Percentiles rank a stretch among this genome's conserved stretches.
These are phyloP conservation scores for Fusarium buharicum DNA, from an alignment of 2,329 filamentous ascomycete species.

Conservation along the genomic window DNA sequence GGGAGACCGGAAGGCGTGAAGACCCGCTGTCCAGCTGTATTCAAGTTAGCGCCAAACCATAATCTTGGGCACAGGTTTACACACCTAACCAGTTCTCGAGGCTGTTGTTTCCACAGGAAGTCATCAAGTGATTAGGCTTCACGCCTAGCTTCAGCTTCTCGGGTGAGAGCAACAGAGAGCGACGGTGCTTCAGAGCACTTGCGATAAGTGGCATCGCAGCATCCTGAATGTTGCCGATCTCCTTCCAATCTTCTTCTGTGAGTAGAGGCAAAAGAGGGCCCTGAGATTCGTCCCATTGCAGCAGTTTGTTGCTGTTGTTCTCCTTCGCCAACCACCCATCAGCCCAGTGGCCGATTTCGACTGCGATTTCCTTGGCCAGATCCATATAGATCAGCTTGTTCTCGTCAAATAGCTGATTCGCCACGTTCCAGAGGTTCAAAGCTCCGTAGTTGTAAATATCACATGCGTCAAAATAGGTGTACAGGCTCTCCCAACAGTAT, in stretches of 20 bases:
- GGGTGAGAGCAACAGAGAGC: slow-evolving; percentile 42
- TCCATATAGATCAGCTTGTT: slow-evolving; percentile 51
- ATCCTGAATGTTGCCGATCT: slow-evolving; percentile 47
- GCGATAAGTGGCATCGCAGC: slow-evolving; percentile 46
- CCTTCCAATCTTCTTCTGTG: slow-evolving; percentile 41
- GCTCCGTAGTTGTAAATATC: slow-evolving; percentile 61
- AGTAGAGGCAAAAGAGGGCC: slow-evolving; percentile 47
- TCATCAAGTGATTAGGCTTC: slow-evolving; percentile 43
- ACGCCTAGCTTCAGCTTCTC: slow-evolving; percentile 8
- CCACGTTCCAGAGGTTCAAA: slow-evolving; percentile 60
- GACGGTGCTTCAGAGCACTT: slow-evolving; percentile 50
- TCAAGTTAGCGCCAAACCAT: slow-evolving; percentile 25
- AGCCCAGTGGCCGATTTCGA: slow-evolving; percentile 51
- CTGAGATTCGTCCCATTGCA: slow-evolving; percentile 43
- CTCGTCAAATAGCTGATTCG: slow-evolving; percentile 55
- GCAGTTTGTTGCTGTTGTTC: slow-evolving; percentile 49
- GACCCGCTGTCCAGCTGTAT: slow-evolving; percentile 45
- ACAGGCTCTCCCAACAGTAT: slow-evolving; percentile 55
- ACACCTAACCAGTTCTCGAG: slow-evolving; percentile 54
- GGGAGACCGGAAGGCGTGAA: slow-evolving; percentile 47
- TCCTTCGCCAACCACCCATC: slow-evolving; percentile 50
- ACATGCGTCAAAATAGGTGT: slow-evolving; percentile 59
- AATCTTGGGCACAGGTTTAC: slow-evolving; percentile 2
- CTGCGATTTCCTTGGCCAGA: slow-evolving; percentile 38
- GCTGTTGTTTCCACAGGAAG: slow-evolving; percentile 41